Conservation (phyloP, 345 rosid genomes). For the Eucalyptus cloeziana region DNA sequence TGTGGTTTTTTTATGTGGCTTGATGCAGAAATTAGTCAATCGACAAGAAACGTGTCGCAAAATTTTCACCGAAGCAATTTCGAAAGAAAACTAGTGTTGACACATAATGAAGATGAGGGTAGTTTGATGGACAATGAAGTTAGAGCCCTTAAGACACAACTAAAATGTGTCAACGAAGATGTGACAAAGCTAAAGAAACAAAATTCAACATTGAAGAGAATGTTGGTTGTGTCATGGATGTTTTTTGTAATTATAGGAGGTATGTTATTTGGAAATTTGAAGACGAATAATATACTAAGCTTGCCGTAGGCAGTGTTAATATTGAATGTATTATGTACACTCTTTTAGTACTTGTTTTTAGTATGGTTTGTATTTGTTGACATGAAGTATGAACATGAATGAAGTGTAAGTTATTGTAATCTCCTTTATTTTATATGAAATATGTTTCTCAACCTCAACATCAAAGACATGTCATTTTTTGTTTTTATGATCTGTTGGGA, state of each 20-base stretch:
- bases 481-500: fast-evolving
- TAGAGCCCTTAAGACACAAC: too few species aligned
- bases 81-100: background rate
- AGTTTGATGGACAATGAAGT: too few species aligned
- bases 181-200: background rate
- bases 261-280: background rate
- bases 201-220: too few species aligned
- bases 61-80: too few species aligned
- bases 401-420: background rate
- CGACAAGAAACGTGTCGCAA: fast-evolving
- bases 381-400: background rate
- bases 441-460: background rate
- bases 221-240: too few species aligned
- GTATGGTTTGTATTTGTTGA: background rate
- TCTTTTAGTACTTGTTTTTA: background rate
- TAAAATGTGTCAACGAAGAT: background rate
- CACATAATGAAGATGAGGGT: background rate
- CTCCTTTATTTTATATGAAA: background rate
- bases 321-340: background rate
- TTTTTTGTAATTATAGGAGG: too few species aligned
- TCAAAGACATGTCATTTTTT: background rate
- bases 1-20: background rate
- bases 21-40: background rate
- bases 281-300: background rate
- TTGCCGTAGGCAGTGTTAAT: background rate